Percentiles rank a stretch among this genome's conserved stretches.
Evolutionary conservation across 2,329 filamentous ascomycete species (phyloP).

Genomic region (Aspergillus clavatus): DNA sequence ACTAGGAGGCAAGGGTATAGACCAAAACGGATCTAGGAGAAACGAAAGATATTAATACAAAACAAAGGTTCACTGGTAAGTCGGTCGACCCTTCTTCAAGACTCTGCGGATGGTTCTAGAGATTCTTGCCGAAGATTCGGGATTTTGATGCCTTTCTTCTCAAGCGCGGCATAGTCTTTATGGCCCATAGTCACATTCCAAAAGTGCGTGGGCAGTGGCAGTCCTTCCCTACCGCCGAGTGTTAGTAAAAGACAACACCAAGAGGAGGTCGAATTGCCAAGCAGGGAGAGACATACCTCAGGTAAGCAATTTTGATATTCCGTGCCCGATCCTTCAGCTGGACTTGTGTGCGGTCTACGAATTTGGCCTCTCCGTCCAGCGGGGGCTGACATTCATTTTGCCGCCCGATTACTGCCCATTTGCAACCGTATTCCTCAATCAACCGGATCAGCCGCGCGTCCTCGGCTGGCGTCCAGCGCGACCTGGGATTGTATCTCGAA

Average conservation of each 20-base stretch:
- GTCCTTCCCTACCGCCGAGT: slow-evolving; percentile 19
- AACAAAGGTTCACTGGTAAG: no score
- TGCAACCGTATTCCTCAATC: slow-evolving; percentile 44
- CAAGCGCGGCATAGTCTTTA: slow-evolving; percentile 11
- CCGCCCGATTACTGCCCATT: slow-evolving; percentile 46
- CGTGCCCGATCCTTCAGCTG: slow-evolving; percentile 53
- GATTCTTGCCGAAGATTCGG: background rate
- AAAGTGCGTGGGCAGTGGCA: slow-evolving; percentile 42
- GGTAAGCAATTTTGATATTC: slow-evolving; percentile 46
- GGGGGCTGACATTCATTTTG: slow-evolving; percentile 26
- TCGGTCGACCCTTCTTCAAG: no score
- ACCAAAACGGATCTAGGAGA: no score
- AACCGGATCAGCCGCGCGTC: slow-evolving; percentile 44
- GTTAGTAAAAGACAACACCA: slow-evolving; percentile 1
- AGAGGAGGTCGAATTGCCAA: background rate
- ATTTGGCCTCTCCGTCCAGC: slow-evolving; percentile 24
- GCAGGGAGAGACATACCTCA: slow-evolving; percentile 28
- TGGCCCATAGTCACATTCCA: slow-evolving; percentile 38
- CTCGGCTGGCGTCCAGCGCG: slow-evolving; percentile 39
- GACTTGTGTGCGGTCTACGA: slow-evolving; percentile 45
- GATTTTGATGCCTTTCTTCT: slow-evolving; percentile 6
- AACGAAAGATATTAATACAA: no score
- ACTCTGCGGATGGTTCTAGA: no score
- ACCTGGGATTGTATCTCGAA: background rate
- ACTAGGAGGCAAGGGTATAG: no score